Evolutionary conservation across 352 stramenopile genomes (phyloP), one percentile per base, ranked within the genome.

Genomic region (Pythium insidiosum): DNA sequence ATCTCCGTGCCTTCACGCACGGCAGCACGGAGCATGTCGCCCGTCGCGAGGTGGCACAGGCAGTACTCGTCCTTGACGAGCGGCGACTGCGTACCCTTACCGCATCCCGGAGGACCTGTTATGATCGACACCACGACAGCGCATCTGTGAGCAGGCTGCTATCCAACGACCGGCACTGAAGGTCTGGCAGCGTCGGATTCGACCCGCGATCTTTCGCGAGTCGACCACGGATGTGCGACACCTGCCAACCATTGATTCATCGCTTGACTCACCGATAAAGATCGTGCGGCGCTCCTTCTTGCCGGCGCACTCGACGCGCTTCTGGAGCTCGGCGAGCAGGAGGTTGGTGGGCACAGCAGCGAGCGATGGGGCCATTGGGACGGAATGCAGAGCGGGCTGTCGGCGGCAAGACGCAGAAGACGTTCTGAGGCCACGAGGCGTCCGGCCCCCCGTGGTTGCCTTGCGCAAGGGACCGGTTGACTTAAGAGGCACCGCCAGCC

Each of bases 11-110:
- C 94, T 13, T 86, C 86, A 16, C 82, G 66, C 29, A 99, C 97
- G 30, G 96, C 97, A 3, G 91, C 94, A 57, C 97, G 94, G 36
- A 99, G 79, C 85, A 99, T 99, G 63, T 99, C 97, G 47, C 97
- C 97, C 6, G 97, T 99, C 22, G 96, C 96, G 54, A 99, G 70
- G 78, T 99, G 96, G 66, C 88, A 97, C 53, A 97, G 70, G 56
- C 96, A 98, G 63, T 99, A 97, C 53, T 99, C 74, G 28, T 97
- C 88, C 72, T 98, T 97, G 42, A 99, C 90, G 47, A 96, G 86
- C 22, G 95, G 96, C 52, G 93, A 96, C 63, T 99, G 97, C 38
- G 97, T 99, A 60, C 97, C 97, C 74, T 99, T 99, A 58, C 97
- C 96, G 43, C 92, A 97, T 34, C 95, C 96, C 58, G 92, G 88